Evolutionary conservation across 2,329 filamentous ascomycete species (phyloP).

Genomic region (Metarhizium rileyi): DNA sequence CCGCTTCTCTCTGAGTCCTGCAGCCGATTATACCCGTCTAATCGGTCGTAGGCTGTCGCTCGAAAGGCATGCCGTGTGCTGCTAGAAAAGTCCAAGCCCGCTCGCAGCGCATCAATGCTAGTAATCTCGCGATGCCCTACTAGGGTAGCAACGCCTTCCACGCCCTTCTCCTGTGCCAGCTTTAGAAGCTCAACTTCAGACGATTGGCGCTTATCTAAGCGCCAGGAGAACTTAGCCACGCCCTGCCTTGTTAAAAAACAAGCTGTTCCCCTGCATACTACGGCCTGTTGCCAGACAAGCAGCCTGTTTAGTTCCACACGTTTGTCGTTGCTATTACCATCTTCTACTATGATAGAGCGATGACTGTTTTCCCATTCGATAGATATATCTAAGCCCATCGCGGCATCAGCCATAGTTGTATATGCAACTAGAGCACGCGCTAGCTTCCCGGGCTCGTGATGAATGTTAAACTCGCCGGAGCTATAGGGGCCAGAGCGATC

Average conservation of each 20-base stretch:
- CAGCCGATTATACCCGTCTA: background rate
- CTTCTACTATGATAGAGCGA: too few relatives aligned
- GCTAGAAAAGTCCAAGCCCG: too few relatives aligned
- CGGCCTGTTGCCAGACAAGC: background rate
- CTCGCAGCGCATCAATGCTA: too few relatives aligned
- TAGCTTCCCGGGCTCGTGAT: background rate
- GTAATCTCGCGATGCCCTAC: background rate
- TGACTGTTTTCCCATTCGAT: background rate
- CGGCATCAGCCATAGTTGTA: background rate
- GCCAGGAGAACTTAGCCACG: constrained; percentile 6
- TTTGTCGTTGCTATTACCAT: too few relatives aligned
- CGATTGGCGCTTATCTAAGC: constrained; percentile 2
- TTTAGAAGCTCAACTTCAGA: constrained; percentile 3
- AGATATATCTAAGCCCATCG: constrained; percentile 1
- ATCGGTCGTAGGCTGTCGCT: background rate
- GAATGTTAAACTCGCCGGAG: background rate
- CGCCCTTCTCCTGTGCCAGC: constrained; percentile 1
- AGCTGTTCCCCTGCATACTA: background rate
- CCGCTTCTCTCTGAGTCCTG: background rate
- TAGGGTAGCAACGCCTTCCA: constrained; percentile 5
- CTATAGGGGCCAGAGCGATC: background rate
- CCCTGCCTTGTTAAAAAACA: constrained; percentile 3
- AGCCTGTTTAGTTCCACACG: too few relatives aligned
- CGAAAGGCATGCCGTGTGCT: background rate
- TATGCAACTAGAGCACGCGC: background rate